Evolutionary conservation across 805 yeast genomes (phyloP), one percentile per base, ranked within the genome.

Genomic region (Hanseniaspora hatyaiensis): DNA sequence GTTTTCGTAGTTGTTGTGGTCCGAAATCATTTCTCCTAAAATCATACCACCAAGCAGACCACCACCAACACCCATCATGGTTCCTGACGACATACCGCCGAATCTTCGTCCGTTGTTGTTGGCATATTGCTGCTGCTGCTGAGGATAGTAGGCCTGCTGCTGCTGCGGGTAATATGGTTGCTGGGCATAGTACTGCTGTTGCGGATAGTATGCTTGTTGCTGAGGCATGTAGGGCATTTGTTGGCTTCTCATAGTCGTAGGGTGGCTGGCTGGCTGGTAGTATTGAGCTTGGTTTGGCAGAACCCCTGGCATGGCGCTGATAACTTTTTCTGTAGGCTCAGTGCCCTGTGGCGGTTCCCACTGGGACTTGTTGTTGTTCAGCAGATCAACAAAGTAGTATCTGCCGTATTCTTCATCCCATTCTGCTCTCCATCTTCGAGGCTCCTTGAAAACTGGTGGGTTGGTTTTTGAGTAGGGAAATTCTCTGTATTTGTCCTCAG

Each of bases 301-400:
- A 26, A 26, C 29, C 6, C 29, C 16, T n/a, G 22, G 18, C 5
- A 5, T 18, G 2, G 32, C 5, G 11, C 23, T 28, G 1, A 37
- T 8, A 26, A 4, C 26, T 8, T 37, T 37, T 5, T 37, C 40
- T n/a, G 39, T 49, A 18, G 34, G 34, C n/a, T 44, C 50, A 0
- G 84, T 75, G 1, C 81, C 81, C 8, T 50, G 50, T 13, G 96
- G 96, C 11, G 79, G 76, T 46, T 83, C 94, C 97, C 97, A 89
- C 62, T 87, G 96, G 0, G 95, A 84, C 53, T 75, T 68, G 51
- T 82, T 80, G 13, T 84, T 74, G 13, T 69, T 57, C 52, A 82
- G 65, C 53, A 77, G 65, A 56, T 86, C 70, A n/a, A 89, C 95
- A 57, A 78, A 89, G 63, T 80, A 89, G 79, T 80, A 85, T 2